Base-by-base conservation (phyloP, 208 protist genomes). In the Borovskyia barvae region DNA sequence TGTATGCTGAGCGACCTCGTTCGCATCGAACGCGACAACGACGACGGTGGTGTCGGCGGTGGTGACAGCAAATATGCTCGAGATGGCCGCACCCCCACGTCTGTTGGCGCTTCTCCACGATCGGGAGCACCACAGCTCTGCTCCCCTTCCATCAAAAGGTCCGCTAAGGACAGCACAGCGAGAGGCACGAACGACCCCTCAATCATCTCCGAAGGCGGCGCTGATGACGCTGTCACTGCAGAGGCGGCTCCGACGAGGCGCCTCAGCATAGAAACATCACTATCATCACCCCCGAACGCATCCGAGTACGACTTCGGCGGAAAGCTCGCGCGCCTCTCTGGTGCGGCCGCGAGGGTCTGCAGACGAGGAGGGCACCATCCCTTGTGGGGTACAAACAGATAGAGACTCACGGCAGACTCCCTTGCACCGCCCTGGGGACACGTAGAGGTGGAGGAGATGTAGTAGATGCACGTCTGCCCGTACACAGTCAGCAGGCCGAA, bases 391-490 rank as follows among this genome's bases (percentile, higher is more conserved):
- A n/a, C n/a, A n/a, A n/a, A n/a, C n/a, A n/a, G n/a, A n/a, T n/a
- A n/a, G n/a, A n/a, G n/a, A n/a, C n/a, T n/a, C n/a, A n/a, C n/a
- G n/a, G n/a, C n/a, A n/a, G n/a, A n/a, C n/a, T n/a, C n/a, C n/a
- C n/a, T n/a, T n/a, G n/a, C n/a, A n/a, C n/a, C n/a, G n/a, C n/a
- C n/a, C n/a, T n/a, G n/a, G n/a, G n/a, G n/a, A n/a, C n/a, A n/a
- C n/a, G n/a, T n/a, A n/a, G n/a, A n/a, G n/a, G n/a, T n/a, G 9
- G 45, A 42, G 5, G 59, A 59, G 12, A 78, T 24, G 51, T 67
- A 58, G 51, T 71, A 83, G 14, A 87, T 9, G 48, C 77, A 79
- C 11, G 77, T 41, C 5, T 72, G 50, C 9, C 72, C 66, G n/a
- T 87, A 79, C 8, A 75, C 30, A 9, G 66, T 62, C 56, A 83